These are phyloP conservation scores for Vaccinium vitisidaea DNA, from an alignment of 148 eudicot genomes.

Conservation along the genomic window DNA sequence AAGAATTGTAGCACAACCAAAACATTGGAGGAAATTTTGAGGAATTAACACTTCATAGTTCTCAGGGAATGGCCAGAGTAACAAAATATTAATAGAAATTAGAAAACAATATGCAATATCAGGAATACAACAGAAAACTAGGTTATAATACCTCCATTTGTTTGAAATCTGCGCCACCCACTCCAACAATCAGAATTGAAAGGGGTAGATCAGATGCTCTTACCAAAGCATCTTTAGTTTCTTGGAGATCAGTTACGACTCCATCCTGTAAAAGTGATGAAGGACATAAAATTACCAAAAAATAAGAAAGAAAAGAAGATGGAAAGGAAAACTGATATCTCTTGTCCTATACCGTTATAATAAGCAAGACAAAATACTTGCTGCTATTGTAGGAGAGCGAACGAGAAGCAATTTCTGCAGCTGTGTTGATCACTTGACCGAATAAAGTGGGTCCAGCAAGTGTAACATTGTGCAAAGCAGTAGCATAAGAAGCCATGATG, in stretches of 20 bases:
- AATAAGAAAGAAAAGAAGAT: neutral
- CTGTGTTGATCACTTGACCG: conserved; percentile 68
- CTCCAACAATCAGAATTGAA: conserved; percentile 89
- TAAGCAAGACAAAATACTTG: conserved; percentile 79
- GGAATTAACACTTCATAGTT: neutral
- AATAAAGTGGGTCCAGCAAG: conserved; percentile 93
- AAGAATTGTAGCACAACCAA: neutral
- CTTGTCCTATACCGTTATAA: conserved; percentile 62
- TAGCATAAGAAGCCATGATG: conserved; percentile 77
- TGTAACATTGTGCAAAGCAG: conserved; percentile 53
- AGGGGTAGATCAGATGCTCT: conserved; percentile 86
- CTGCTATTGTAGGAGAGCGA: conserved; percentile 41
- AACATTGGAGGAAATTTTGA: neutral
- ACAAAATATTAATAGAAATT: neutral
- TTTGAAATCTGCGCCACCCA: conserved; percentile 81
- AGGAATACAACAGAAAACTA: neutral
- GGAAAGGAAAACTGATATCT: neutral
- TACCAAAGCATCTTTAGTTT: conserved; percentile 74
- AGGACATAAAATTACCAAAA: neutral
- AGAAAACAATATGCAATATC: neutral
- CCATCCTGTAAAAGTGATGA: conserved; percentile 58
- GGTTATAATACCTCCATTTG: conserved; percentile 73
- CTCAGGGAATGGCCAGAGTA: neutral
- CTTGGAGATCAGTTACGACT: conserved; percentile 82
- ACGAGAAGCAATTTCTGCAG: conserved; percentile 73